Evolutionary conservation across 2,329 filamentous ascomycete species (phyloP), one percentile per base, ranked within the genome.

Genomic region (Lachnellula suecica): DNA sequence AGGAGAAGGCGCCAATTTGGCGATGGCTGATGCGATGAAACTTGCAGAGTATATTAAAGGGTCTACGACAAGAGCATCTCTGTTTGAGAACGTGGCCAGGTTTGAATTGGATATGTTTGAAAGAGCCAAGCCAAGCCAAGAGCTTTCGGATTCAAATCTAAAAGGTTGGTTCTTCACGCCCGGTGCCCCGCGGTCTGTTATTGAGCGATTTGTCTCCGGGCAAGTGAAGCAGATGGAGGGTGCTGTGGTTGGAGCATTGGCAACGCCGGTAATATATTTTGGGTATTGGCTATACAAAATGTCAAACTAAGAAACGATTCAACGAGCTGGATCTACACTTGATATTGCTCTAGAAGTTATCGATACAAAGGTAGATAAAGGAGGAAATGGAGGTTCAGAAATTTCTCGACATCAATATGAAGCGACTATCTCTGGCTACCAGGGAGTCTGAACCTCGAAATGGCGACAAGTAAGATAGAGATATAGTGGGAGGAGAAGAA

Each of bases 1-100:
- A 1, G 76, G 77, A 3, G 75, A 74, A 38, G 76, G 61, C 15
- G 66, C 63, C 2, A 73, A 71, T 47, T 62, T 69, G 58, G 59
- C 57, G 10, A 49, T 75, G 50, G 53, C 63, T 2, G 74, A 76
- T 52, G 70, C 68, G 2, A 63, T 71, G 44, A 70, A 73, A 34
- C 61, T 76, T 1, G 68, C 70, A 1, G 72, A 69, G 68, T 72
- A 71, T 51, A 59, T 76, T 15, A 15, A 4, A n/a, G 43, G 42
- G 9, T 38, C 29, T 10, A 19, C 25, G 4, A 31, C 47, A n/a
- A 47, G 31, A 13, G 41, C 11, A 4, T 19, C 19, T 6, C n/a
- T 58, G 37, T 20, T 43, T 22, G 41, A 37, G 20, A 45, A 46
- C 23, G 34, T 59, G 1, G 25, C 22, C 15, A 15, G 8, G 4